Evolutionary conservation across 2,329 filamentous ascomycete species (phyloP), one percentile per base, ranked within the genome.

Genomic region (Mycosphaerella sp.): DNA sequence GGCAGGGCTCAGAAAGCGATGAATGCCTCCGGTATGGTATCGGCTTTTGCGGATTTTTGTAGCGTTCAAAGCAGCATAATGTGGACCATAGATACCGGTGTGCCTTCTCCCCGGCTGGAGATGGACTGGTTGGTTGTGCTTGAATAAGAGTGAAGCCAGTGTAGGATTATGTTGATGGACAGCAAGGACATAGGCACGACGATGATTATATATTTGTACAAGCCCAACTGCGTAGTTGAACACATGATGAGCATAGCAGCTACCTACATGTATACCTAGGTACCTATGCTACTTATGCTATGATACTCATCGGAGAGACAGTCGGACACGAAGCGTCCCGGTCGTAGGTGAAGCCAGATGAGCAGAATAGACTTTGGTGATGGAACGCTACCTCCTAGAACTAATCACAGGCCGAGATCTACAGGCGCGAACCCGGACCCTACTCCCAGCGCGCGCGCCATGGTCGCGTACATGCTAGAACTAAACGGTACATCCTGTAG

Each of bases 1-100:
- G 36, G 50, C 53, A 23, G 54, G 50, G 9, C 29, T 59, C 41
- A 55, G 56, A 36, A 56, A 54, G 45, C 38, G 56, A 44, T 56
- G 42, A 55, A 29, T 7, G 26, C 26, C 26, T 29, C 31, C 5
- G 29, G 21, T 31, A 14, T 11, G 9, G 45, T 29, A 32, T 34
- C 21, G 26, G n/a, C 29, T 45, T 44, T 43, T 47, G 17, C 43
- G 32, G 41, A 49, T 53, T 56, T 21, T 44, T 39, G 39, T 40
- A 53, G 49, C 54, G 54, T 53, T 56, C 40, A 38, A 53, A 46
- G 44, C 44, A 34, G 31, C 45, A 47, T 44, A 44, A 42, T 26
- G 11, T 26, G 42, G 42, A 44, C 5, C 23, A 29, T 26, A 44
- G 17, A 26, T 12, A 44, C 9, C 21, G 2, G 17, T 21, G 17